Conservation (phyloP, 306 rosid species). For the Aeschynomene evenia region DNA sequence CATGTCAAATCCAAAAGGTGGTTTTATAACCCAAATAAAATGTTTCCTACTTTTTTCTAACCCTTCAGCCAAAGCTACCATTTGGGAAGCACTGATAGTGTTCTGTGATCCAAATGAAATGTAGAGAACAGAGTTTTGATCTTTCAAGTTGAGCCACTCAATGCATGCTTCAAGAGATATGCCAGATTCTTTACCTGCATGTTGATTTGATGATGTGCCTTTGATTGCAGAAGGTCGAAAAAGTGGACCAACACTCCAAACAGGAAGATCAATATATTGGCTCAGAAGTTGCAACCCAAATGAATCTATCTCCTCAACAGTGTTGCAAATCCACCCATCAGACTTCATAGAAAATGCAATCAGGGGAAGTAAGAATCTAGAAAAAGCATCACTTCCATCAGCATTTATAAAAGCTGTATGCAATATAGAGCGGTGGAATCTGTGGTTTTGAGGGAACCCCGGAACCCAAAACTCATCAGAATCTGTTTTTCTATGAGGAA, state of each 20-base stretch:
- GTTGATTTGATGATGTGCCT: slow-evolving; percentile 29
- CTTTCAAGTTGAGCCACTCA: slow-evolving; percentile 50
- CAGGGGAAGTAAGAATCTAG: slow-evolving; percentile 41
- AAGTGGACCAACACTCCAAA: slow-evolving; percentile 63
- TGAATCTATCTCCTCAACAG: slow-evolving; percentile 64
- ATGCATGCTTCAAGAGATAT: slow-evolving; percentile 45
- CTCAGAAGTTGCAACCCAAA: slow-evolving; percentile 56
- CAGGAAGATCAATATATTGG: slow-evolving; percentile 39
- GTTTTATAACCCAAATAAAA: slow-evolving; percentile 79
- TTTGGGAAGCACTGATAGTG: slow-evolving; percentile 53
- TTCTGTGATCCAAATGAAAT: slow-evolving; percentile 85
- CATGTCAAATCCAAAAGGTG: slow-evolving; percentile 60
- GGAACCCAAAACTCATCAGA: slow-evolving; percentile 50
- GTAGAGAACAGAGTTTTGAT: slow-evolving; percentile 52
- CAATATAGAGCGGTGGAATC: slow-evolving; percentile 48
- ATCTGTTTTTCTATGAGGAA: slow-evolving; percentile 51
- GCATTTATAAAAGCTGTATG: slow-evolving; percentile 45
- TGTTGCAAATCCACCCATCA: slow-evolving; percentile 67
- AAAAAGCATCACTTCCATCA: slow-evolving; percentile 62
- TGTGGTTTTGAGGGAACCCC: slow-evolving; percentile 59
- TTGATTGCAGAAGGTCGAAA: slow-evolving; percentile 22
- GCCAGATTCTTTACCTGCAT: slow-evolving; percentile 49
- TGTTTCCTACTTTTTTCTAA: slow-evolving; percentile 52
- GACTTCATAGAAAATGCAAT: slow-evolving; percentile 37
- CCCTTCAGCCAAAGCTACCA: slow-evolving; percentile 70